These are phyloP conservation scores for Gigaspora rosea DNA, from an alignment of 192 early-diverging fungal species.

Conservation along the genomic window DNA sequence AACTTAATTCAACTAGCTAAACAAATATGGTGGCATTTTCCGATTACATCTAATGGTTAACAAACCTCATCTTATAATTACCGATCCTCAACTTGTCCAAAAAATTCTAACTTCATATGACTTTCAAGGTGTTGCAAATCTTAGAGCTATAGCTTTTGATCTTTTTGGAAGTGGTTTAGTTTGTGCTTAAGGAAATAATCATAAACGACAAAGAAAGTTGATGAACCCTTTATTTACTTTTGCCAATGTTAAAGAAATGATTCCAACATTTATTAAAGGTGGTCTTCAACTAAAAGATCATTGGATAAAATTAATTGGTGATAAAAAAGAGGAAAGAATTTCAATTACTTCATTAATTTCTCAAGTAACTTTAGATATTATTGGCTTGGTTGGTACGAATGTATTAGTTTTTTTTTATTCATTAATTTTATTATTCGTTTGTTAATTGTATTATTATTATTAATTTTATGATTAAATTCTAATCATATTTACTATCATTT, in stretches of 20 bases:
- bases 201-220: slow-evolving; percentile 57
- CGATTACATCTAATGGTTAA: no score
- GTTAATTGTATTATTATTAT: no score
- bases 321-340: slow-evolving; percentile 36
- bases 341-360: slow-evolving; percentile 43
- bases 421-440: no score
- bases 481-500: not conserved
- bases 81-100: slow-evolving; percentile 51
- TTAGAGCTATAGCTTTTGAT: slow-evolving; percentile 24
- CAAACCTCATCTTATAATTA: slow-evolving; percentile 17
- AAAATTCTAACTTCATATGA: slow-evolving; percentile 50
- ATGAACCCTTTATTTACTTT: slow-evolving; percentile 56
- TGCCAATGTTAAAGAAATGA: slow-evolving; percentile 41
- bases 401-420: no score
- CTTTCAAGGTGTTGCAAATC: slow-evolving; percentile 39
- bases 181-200: slow-evolving; percentile 52
- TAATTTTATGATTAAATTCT: no score
- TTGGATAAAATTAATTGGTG: slow-evolving; percentile 41
- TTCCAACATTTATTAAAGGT: slow-evolving; percentile 37
- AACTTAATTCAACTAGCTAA: no score
- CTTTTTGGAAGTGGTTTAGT: slow-evolving; percentile 52
- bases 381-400: slow-evolving; percentile 40
- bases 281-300: slow-evolving; percentile 35
- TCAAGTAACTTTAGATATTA: slow-evolving; percentile 49
- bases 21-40: no score